A percentile compares a stretch with the other conserved stretches of the same genome.
phyloP scores from a whole-genome alignment of 2,329 filamentous ascomycete species.

The Apiospora pterosperma region DNA sequence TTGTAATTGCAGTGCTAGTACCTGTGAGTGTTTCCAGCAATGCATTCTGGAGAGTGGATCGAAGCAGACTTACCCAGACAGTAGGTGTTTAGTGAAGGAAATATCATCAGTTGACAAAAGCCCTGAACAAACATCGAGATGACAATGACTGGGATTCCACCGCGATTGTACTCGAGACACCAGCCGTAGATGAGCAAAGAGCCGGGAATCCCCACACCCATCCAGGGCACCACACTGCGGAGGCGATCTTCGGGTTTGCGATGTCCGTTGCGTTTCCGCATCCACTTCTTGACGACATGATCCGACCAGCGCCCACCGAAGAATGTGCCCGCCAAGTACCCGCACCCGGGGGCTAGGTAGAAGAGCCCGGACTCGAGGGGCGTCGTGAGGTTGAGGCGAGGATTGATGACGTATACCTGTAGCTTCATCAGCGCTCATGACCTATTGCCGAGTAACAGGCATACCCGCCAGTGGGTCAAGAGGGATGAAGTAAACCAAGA shows the following conservation, averaged over 20 bases:
- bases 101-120: constrained; percentile 9
- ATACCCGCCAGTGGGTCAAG: background rate
- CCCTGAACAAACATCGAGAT: constrained; percentile 10
- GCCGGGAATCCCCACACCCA: constrained; percentile 54
- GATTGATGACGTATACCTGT: constrained; percentile 61
- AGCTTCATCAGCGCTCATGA: background rate
- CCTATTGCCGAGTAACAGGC: background rate
- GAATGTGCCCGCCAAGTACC: constrained; percentile 67
- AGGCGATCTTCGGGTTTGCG: constrained; percentile 69
- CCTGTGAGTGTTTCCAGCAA: background rate
- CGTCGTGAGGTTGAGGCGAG: constrained; percentile 64
- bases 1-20: background rate
- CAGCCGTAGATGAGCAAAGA: constrained; percentile 68
- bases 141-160: constrained; percentile 43
- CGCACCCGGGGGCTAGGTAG: constrained; percentile 69
- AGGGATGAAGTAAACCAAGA: no score
- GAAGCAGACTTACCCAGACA: constrained; percentile 3
- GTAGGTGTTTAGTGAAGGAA: constrained; percentile 14
- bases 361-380: constrained; percentile 69
- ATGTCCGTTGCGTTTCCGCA: constrained; percentile 51
- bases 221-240: constrained; percentile 53
- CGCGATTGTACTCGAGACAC: constrained; percentile 51
- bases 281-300: constrained; percentile 61
- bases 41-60: background rate
- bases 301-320: constrained; percentile 72